Evolutionary conservation across 1,284 basidiomycete genomes (phyloP), one percentile per base, ranked within the genome.

Genomic region (Inonotus obliquus): DNA sequence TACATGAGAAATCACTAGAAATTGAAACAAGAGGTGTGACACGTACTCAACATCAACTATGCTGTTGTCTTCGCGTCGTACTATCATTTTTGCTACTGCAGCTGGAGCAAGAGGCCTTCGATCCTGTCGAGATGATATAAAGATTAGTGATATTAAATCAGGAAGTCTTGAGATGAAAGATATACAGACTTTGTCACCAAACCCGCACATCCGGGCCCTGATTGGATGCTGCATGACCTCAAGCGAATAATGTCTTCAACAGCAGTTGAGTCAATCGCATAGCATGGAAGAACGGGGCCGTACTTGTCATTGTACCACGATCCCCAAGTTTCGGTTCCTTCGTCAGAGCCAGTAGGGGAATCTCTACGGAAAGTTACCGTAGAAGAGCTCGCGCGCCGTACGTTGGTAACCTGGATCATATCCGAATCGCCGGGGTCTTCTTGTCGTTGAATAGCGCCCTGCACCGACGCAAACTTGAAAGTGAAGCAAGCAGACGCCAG

Each of bases 191-290:
- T 95, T 96, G 78, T 96, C 93, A 57, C 94, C 94, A 74, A 96
- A 95, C 3, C 94, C 94, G 74, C 94, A 96, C 85, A 95, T 95
- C 67, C 94, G 84, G 39, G 94, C 94, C 49, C 94, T 83, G 54
- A 92, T 75, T 38, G 94, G 94, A 68, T 96, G 85, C 71, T 96
- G 93, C 4, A 92, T 83, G 66, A 95, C 84, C 67, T 91, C 86
- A 44, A 96, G 81, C 11, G 87, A 84, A 72, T 94, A 95, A 68
- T 87, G 79, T 70, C 92, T 93, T 70, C 11, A 32, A 9, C 32
- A 13, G 32, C 14, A 27, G 19, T n/a, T 32, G n/a, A 32, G 32
- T 19, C 35, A n/a, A 44, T 37, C 2, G 27, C n/a, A 29, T 9
- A n/a, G 53, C 32, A 29, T n/a, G 27, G 35, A 44, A 7, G 48